These are phyloP conservation scores for Cornus kousa DNA, from an alignment of 148 eudicot species.

Conservation along the genomic window DNA sequence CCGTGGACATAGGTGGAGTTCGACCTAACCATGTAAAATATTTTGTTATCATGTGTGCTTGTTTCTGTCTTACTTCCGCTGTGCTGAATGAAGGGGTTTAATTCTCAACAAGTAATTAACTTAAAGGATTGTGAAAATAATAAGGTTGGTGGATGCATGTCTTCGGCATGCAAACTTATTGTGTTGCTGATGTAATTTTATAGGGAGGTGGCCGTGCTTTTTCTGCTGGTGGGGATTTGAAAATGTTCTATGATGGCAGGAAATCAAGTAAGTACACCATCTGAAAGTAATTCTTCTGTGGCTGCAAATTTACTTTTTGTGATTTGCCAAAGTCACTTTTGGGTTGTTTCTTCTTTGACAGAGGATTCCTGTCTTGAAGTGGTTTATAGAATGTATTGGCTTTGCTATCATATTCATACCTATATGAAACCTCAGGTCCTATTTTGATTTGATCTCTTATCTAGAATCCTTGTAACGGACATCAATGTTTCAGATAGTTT, in stretches of 20 bases:
- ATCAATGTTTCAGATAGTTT: neutral
- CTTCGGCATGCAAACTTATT: neutral
- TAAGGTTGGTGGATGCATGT: neutral
- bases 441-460: neutral
- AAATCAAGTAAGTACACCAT: conserved; percentile 41
- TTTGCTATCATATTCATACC: conserved; percentile 89
- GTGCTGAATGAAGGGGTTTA: too few relatives aligned
- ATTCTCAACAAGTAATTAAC: neutral
- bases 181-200: conserved; percentile 16
- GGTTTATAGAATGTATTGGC: conserved; percentile 97
- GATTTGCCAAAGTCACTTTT: conserved; percentile 8
- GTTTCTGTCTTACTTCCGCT: too few relatives aligned
- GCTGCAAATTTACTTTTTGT: neutral
- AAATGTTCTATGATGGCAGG: conserved; percentile 80
- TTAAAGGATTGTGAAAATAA: neutral
- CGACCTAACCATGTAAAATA: too few relatives aligned
- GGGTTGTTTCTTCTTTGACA: conserved; percentile 27
- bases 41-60: too few relatives aligned
- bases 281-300: neutral
- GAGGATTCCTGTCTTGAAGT: conserved; percentile 92
- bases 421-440: conserved; percentile 82
- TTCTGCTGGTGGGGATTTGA: conserved; percentile 97
- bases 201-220: conserved; percentile 98
- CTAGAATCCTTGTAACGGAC: neutral
- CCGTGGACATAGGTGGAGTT: too few relatives aligned